Evolutionary conservation across 177 flowering plant genomes (phyloP), one percentile per base, ranked within the genome.

Genomic region (Vitis hybrid): DNA sequence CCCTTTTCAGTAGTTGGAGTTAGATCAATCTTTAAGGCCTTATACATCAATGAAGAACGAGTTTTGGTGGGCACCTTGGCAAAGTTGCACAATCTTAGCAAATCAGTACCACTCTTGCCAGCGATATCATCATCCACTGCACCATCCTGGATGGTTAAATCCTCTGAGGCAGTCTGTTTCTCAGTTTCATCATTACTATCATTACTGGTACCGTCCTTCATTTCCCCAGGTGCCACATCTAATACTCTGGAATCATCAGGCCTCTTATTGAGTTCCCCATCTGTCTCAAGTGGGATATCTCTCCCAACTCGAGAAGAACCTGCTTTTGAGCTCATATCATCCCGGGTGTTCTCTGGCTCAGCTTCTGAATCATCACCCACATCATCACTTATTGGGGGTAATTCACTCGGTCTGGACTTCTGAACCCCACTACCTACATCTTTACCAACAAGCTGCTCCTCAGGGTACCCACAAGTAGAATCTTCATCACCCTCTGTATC

Each of bases 61-160:
- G 83, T 78, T 75, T 66, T 85, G 26, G 92, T 89, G 30, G 92
- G 91, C 56, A 88, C 78, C 72, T 89, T 87, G 7, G 78, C 78
- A 73, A 86, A 86, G 61, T 67, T 79, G 75, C 88, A 83, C 1
- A 86, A 59, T 54, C 64, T 71, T 50, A 79, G 64, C 68, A 90
- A 80, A 80, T 87, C 88, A 74, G 75, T 72, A 40, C 67, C 48
- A 45, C 64, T 72, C 68, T 77, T 77, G 62, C 60, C 67, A 0
- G 56, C 65, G 49, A 62, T n/a, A 73, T 73, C 76, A 72, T 49
- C 76, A 68, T 75, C 87, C 64, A 65, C 48, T 56, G 65, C 68
- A 70, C 51, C 50, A 10, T 67, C 57, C 60, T 76, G 76, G 54
- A 62, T 18, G 9, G 68, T 32, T 18, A 56, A 52, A 1, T 80